Percentiles rank a stretch among this genome's conserved stretches.
phyloP scores from a whole-genome alignment of 2,329 filamentous ascomycete genomes.

The Chaetomiaceae sp. region DNA sequence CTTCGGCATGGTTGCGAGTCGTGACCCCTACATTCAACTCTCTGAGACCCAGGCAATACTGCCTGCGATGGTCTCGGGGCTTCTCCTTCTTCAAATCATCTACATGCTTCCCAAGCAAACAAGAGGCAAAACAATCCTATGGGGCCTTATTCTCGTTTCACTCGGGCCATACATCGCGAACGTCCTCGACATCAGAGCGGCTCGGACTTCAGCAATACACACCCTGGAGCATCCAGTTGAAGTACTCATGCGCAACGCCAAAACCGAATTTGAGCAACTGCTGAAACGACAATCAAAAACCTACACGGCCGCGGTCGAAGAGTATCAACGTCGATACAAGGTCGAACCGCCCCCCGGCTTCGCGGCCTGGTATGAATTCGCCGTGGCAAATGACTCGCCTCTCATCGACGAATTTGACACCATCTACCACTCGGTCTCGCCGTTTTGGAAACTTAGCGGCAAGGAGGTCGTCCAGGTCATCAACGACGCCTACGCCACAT shows the following conservation, averaged over 20 bases:
- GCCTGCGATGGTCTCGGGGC: constrained; percentile 27
- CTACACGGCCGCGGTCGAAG: constrained; percentile 32
- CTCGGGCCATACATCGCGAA: constrained; percentile 32
- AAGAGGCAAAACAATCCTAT: constrained; percentile 28
- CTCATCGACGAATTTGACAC: constrained; percentile 49
- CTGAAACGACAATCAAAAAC: constrained; percentile 36
- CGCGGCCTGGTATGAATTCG: constrained; percentile 41
- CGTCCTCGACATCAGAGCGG: constrained; percentile 22
- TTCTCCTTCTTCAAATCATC: constrained; percentile 32
- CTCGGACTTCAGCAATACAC: constrained; percentile 12
- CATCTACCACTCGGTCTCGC: constrained; percentile 37
- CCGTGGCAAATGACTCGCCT: constrained; percentile 34
- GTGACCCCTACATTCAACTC: constrained; percentile 27
- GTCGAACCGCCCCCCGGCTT: constrained; percentile 44
- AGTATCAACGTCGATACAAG: constrained; percentile 42
- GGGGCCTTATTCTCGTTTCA: constrained; percentile 30
- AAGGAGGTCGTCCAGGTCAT: constrained; percentile 31
- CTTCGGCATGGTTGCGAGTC: constrained; percentile 31
- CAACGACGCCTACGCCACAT: constrained; percentile 21
- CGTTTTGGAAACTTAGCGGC: constrained; percentile 38
- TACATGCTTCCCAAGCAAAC: constrained; percentile 30
- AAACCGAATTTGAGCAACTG: constrained; percentile 29
- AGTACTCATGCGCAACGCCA: constrained; percentile 28
- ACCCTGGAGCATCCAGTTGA: constrained; percentile 34
- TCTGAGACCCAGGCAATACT: constrained; percentile 28